These are phyloP conservation scores for Corylus avellana DNA, from an alignment of 306 rosid genomes.

Conservation along the genomic window DNA sequence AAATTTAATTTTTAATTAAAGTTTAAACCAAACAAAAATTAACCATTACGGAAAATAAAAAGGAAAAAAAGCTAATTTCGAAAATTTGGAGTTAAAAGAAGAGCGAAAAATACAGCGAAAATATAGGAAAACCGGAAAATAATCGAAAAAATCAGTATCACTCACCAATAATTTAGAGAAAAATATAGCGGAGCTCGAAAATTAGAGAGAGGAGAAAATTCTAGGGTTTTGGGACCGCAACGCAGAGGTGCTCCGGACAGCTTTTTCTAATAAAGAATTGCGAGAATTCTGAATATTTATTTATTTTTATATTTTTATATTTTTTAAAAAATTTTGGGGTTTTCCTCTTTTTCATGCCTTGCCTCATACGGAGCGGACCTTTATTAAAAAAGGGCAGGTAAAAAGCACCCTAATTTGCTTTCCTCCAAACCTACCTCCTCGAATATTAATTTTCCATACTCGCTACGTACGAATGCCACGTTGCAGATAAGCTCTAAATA, in stretches of 20 bases:
- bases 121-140: conserved; percentile 25
- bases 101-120: conserved; percentile 8
- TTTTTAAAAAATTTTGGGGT: neutral
- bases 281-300: conserved; percentile 31
- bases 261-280: conserved; percentile 29
- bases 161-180: conserved; percentile 45
- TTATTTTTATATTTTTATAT: neutral
- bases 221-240: conserved; percentile 39
- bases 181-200: conserved; percentile 35
- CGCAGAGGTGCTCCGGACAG: conserved; percentile 26
- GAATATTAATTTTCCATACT: neutral
- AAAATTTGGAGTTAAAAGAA: conserved; percentile 31
- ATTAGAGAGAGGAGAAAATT: conserved; percentile 31
- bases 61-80: neutral
- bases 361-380: conserved; percentile 7
- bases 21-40: conserved; percentile 14
- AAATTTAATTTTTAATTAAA: neutral
- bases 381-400: conserved; percentile 17
- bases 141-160: conserved; percentile 14
- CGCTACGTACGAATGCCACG: neutral
- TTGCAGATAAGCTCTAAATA: neutral
- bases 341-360: conserved; percentile 26
- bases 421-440: neutral
- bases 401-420: conserved; percentile 27
- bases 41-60: conserved; percentile 11